These are phyloP conservation scores for Tricholoma sp. DNA, from an alignment of 768 basidiomycete genomes.

Conservation along the genomic window DNA sequence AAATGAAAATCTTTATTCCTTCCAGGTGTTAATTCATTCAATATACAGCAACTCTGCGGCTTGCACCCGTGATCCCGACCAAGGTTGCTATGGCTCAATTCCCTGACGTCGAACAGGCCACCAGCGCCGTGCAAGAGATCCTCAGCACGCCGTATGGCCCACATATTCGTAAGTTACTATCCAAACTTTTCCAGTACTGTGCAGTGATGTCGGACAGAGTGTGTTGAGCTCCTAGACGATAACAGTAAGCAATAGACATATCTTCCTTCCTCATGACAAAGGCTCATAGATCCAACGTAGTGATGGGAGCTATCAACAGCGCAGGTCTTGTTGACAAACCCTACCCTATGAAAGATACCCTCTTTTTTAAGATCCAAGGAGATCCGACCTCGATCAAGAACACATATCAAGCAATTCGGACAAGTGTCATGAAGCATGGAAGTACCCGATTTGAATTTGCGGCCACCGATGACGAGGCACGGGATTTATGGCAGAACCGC, in stretches of 20 bases:
- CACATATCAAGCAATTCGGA: constrained; percentile 52
- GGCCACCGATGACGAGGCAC: constrained; percentile 66
- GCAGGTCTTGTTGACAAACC: constrained; percentile 55
- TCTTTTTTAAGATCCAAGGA: constrained; percentile 93
- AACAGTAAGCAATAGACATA: constrained; percentile 37
- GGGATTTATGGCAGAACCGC: constrained; percentile 76
- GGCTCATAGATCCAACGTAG: constrained; percentile 25
- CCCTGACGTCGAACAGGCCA: constrained; percentile 70
- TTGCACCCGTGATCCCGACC: constrained; percentile 77
- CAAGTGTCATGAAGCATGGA: constrained; percentile 62
- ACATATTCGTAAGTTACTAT: constrained; percentile 58
- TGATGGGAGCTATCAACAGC: constrained; percentile 74
- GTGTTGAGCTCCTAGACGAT: constrained; percentile 83
- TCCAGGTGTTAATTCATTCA: not conserved
- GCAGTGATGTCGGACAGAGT: constrained; percentile 45
- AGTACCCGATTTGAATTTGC: constrained; percentile 70
- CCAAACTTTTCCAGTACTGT: not conserved
- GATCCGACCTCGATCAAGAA: constrained; percentile 52
- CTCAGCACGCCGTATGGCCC: constrained; percentile 61
- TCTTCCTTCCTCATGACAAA: not conserved
- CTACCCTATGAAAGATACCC: constrained; percentile 69
- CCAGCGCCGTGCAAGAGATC: constrained; percentile 78
- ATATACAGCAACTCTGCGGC: constrained; percentile 65
- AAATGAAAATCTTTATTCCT: not conserved
- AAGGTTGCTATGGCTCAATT: constrained; percentile 89